Conservation (phyloP, 306 rosid genomes). For the Luffa aegyptiaca region DNA sequence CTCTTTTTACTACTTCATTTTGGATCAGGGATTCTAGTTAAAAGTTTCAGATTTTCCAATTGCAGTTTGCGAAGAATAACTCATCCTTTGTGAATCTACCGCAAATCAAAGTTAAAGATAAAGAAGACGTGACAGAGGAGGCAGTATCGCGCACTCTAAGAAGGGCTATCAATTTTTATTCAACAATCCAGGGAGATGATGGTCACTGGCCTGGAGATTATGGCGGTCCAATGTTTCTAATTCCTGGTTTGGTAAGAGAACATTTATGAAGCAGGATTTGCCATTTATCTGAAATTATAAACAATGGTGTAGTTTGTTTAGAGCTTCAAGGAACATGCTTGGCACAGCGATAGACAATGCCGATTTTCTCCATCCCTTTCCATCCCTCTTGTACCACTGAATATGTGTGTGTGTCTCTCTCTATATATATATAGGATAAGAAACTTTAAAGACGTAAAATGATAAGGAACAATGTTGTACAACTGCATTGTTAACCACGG, state of each 20-base stretch:
- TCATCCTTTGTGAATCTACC: constrained; percentile 14
- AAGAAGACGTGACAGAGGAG: constrained; percentile 22
- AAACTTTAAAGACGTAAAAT: not conserved
- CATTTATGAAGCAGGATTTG: not conserved
- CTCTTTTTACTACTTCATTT: not conserved
- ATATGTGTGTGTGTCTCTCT: too few species aligned
- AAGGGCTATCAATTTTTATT: constrained; percentile 22
- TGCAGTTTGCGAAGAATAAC: constrained; percentile 25
- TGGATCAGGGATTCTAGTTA: not conserved
- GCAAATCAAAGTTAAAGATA: constrained; percentile 22
- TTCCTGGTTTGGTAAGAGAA: constrained; percentile 27
- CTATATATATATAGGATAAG: not conserved
- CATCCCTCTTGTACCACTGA: not conserved
- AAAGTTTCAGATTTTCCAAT: not conserved
- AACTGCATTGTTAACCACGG: not conserved
- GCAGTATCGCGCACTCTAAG: constrained; percentile 16
- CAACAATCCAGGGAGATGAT: constrained; percentile 29
- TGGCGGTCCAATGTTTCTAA: constrained; percentile 32
- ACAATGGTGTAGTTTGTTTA: not conserved
- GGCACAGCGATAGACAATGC: too few species aligned
- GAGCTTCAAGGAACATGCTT: constrained; percentile 3
- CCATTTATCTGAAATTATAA: not conserved
- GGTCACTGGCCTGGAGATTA: constrained; percentile 36
- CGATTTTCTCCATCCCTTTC: not conserved
- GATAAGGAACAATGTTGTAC: not conserved